Percentiles rank a stretch among this genome's conserved stretches.
Conservation (phyloP, 148 eudicot species). For the Heliamphora exappendiculata region DNA sequence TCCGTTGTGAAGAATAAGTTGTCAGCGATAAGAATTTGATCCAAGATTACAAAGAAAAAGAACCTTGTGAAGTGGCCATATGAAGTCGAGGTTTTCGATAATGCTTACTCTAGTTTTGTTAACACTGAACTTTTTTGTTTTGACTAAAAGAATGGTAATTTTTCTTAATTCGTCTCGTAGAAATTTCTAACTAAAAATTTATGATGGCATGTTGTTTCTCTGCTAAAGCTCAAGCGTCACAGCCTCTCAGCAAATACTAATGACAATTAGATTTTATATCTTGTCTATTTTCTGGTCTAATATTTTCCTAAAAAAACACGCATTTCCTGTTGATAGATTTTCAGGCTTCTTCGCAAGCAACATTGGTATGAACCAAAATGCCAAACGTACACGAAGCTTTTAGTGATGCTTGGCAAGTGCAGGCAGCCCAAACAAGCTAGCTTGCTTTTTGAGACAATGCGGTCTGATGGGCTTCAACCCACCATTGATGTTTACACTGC, state of each 20-base stretch:
- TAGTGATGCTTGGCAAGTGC: conserved; percentile 87
- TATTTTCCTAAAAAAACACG: conserved; percentile 1
- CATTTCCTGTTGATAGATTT: conserved; percentile 42
- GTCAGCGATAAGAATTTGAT: background rate
- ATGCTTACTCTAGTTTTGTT: background rate
- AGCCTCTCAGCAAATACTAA: background rate
- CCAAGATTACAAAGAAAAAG: background rate
- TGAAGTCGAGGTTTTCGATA: background rate
- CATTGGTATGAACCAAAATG: conserved; percentile 76
- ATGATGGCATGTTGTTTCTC: background rate
- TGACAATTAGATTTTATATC: background rate
- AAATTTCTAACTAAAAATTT: background rate
- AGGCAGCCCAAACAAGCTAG: conserved; percentile 62
- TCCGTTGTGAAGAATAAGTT: background rate
- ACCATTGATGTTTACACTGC: conserved; percentile 73
- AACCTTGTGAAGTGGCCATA: background rate
- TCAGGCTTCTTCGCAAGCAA: conserved; percentile 78
- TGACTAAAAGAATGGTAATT: too few species aligned
- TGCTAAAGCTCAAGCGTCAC: background rate
- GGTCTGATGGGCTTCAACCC: conserved; percentile 69
- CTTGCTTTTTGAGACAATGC: conserved; percentile 60
- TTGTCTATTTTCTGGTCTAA: background rate
- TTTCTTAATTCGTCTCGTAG: background rate
- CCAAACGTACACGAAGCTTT: conserved; percentile 70
- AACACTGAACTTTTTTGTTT: background rate